These are phyloP conservation scores for Penicillium sclerotiorum DNA, from an alignment of 2,329 filamentous ascomycete genomes.

Conservation along the genomic window DNA sequence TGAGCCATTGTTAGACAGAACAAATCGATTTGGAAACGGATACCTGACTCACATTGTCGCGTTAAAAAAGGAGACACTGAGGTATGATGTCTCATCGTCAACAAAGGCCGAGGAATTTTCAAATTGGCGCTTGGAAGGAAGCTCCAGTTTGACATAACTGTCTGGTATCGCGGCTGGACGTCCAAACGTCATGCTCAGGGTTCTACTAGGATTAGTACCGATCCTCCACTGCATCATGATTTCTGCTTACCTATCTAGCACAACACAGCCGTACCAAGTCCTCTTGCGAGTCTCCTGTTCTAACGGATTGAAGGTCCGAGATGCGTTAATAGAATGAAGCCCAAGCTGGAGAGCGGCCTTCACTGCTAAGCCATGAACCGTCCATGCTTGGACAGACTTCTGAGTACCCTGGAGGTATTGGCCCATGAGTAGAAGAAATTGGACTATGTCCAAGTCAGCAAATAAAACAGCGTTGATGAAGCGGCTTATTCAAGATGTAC, in stretches of 20 bases:
- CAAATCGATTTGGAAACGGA: not conserved
- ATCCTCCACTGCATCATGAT: not conserved
- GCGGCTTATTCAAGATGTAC: not conserved
- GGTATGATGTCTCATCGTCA: conserved; percentile 11
- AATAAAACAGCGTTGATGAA: not conserved
- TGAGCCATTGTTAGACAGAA: not conserved
- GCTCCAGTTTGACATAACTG: conserved; percentile 44
- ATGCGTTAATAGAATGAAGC: conserved; percentile 50
- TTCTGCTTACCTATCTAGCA: conserved; percentile 47
- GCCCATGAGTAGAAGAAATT: conserved; percentile 53
- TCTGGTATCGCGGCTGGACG: conserved; percentile 52
- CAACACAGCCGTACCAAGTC: conserved; percentile 54
- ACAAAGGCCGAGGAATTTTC: conserved; percentile 10
- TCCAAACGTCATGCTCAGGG: conserved; percentile 57
- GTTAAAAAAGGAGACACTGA: conserved; percentile 24
- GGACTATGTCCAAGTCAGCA: conserved; percentile 40
- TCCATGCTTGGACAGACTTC: conserved; percentile 58
- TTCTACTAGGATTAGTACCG: conserved; percentile 27
- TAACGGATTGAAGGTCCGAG: conserved; percentile 39
- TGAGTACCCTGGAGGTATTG: conserved; percentile 60
- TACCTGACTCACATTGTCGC: conserved; percentile 25
- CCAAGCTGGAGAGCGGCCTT: conserved; percentile 56
- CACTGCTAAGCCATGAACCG: conserved; percentile 56
- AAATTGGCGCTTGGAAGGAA: conserved; percentile 29
- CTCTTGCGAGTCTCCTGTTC: conserved; percentile 53